Evolutionary conservation across 1,139 yeast genomes (phyloP), one percentile per base, ranked within the genome.

Genomic region (Suzukiozyma palmioleophila): DNA sequence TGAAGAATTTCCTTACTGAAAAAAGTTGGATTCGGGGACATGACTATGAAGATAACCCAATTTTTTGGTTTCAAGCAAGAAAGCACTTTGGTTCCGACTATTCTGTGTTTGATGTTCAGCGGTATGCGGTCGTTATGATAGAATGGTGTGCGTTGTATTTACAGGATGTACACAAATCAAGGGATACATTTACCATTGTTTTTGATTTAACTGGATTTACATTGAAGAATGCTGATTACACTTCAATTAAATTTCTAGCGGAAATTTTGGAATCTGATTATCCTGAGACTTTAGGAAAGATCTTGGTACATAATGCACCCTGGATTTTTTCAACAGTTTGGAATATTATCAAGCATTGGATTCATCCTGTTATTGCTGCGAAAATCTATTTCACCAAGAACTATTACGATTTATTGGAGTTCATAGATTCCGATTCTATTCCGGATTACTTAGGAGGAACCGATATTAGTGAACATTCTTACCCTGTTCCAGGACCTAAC

Each of bases 291-390:
- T 70, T 88, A 36, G 94, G 94, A 13, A 75, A 75, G 40, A 62
- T 88, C 39, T 69, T 85, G 53, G 79, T 88, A 46, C 95, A 88
- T 63, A 84, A 84, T 50, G 95, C 96, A 0, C 96, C 96, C 6
- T 85, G 95, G 94, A 74, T 88, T 35, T 88, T 88, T 66, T 76
- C 81, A 45, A 86, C 94, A 26, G 83, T 87, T 47, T 88, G 96
- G 96, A 81, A 79, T 45, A 74, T 87, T 49, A 80, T 88, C 52
- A 86, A 83, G 59, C 81, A 79, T 48, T 87, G 95, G 95, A 66
- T 88, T 42, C 95, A 88, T 54, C 96, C 96, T 1, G 90, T 82
- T 8, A 94, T 88, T 34, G 95, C 94, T 0, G 70, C 86, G 24
- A 88, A 86, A 61, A 81, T 88, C 49, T 71, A 75, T 21, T 88